These are phyloP conservation scores for Coffea eugenioides DNA, from an alignment of 257 asterid species.

Conservation along the genomic window DNA sequence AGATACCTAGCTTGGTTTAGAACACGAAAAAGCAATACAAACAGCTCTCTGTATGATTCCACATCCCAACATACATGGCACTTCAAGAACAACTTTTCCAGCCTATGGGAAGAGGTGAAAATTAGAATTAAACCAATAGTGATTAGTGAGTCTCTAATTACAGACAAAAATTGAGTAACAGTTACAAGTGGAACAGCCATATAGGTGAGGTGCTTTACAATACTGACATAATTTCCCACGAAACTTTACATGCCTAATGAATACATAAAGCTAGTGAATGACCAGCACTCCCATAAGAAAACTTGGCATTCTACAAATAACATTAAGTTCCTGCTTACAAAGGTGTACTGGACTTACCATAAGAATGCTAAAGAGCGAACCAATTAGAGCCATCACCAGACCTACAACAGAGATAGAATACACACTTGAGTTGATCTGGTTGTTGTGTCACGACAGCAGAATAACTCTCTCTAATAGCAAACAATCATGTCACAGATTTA, in stretches of 20 bases:
- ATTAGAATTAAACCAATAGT: not conserved
- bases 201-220: not conserved
- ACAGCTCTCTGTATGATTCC: not conserved
- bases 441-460: not conserved
- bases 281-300: not conserved
- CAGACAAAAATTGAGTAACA: not conserved
- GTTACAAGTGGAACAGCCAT: not conserved
- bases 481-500: not conserved
- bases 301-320: not conserved
- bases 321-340: not conserved
- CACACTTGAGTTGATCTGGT: not conserved
- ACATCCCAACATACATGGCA: not conserved
- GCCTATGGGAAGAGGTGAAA: not conserved
- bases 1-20: not conserved
- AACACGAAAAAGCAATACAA: not conserved
- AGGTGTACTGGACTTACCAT: slow-evolving; percentile 48
- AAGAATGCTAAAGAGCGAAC: slow-evolving; percentile 72
- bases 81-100: not conserved
- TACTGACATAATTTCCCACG: not conserved
- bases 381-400: slow-evolving; percentile 80
- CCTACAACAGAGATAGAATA: slow-evolving; percentile 43
- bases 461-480: not conserved
- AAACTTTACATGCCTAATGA: not conserved
- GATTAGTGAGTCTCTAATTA: not conserved
- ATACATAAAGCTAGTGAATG: not conserved